A percentile compares a stretch with the other conserved stretches of the same genome.
Evolutionary conservation across 1,139 yeast species (phyloP).

Genomic region (Candida sanyaensis): DNA sequence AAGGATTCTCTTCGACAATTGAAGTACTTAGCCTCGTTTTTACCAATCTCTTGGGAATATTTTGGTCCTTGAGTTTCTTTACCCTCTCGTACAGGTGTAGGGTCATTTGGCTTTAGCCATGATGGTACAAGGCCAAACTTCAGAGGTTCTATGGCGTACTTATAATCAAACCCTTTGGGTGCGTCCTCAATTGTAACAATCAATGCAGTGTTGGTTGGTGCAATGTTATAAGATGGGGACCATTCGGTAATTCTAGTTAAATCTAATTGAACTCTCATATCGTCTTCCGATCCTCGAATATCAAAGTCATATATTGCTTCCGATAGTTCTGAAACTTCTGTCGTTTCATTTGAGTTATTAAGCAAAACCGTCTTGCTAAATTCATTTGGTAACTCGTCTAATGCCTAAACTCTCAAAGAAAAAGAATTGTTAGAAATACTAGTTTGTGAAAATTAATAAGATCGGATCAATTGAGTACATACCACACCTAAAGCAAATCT

Average conservation of each 20-base stretch:
- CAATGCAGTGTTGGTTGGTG: slow-evolving; percentile 41
- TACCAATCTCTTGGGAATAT: slow-evolving; percentile 33
- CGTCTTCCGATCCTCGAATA: slow-evolving; percentile 8
- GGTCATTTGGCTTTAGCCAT: slow-evolving; percentile 43
- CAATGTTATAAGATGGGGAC: slow-evolving; percentile 37
- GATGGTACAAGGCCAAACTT: slow-evolving; percentile 43
- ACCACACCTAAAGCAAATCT: slow-evolving; percentile 46
- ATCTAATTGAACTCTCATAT: slow-evolving; percentile 12
- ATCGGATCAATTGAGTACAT: slow-evolving; percentile 21
- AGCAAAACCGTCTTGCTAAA: slow-evolving; percentile 19
- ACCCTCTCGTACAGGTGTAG: slow-evolving; percentile 24
- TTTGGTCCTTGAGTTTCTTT: slow-evolving; percentile 18
- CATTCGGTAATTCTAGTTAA: slow-evolving; percentile 14
- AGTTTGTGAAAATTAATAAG: neutral
- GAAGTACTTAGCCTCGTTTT: slow-evolving; percentile 40
- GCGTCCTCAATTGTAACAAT: slow-evolving; percentile 26
- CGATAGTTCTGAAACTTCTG: neutral
- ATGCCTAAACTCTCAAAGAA: slow-evolving; percentile 19
- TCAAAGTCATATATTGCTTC: slow-evolving; percentile 7
- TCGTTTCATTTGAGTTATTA: slow-evolving; percentile 4
- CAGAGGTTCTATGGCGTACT: slow-evolving; percentile 39
- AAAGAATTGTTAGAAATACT: too few relatives aligned
- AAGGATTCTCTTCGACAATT: slow-evolving; percentile 68
- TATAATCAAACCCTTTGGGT: slow-evolving; percentile 9
- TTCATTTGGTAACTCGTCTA: slow-evolving; percentile 31